Conservation (phyloP, 495 filamentous ascomycete species). For the Penicillium macrosclerotiorum region DNA sequence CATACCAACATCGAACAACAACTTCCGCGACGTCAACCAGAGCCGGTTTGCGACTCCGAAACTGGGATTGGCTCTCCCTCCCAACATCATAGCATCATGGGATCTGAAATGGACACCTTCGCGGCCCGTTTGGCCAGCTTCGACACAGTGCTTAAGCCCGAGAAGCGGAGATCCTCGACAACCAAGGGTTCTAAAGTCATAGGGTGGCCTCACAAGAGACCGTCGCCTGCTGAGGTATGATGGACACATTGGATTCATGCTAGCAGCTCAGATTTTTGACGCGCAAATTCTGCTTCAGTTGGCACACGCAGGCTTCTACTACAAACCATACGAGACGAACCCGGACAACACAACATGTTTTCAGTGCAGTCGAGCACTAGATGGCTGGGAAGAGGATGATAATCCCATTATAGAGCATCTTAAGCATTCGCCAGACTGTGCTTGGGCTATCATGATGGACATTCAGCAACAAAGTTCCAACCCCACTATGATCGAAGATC, state of each 20-base stretch:
- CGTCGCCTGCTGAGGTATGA: slow-evolving; percentile 64
- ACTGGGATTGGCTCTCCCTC: slow-evolving; percentile 3
- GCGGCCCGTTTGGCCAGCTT: slow-evolving; percentile 77
- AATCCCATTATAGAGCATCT: slow-evolving; percentile 80
- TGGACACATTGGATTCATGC: background rate
- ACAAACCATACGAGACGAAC: slow-evolving; percentile 65
- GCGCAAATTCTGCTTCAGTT: slow-evolving; percentile 52
- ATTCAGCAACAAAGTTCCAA: slow-evolving; percentile 67
- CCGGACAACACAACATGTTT: slow-evolving; percentile 91
- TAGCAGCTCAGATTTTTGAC: too few species aligned
- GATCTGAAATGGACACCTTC: slow-evolving; percentile 56
- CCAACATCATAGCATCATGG: slow-evolving; percentile 20
- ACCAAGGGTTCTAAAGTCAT: slow-evolving; percentile 60
- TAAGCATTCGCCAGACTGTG: slow-evolving; percentile 75
- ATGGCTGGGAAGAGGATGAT: slow-evolving; percentile 87
- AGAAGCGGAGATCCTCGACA: slow-evolving; percentile 66
- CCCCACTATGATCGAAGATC: slow-evolving; percentile 64
- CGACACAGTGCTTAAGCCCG: slow-evolving; percentile 53
- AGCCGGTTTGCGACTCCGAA: slow-evolving; percentile 1
- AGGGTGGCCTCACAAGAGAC: slow-evolving; percentile 72
- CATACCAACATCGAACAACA: slow-evolving; percentile 19
- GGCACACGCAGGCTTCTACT: slow-evolving; percentile 88
- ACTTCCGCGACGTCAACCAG: slow-evolving; percentile 9
- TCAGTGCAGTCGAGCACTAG: slow-evolving; percentile 72
- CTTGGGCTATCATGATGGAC: slow-evolving; percentile 79